Evolutionary conservation across 2,329 filamentous ascomycete genomes (phyloP), one percentile per base, ranked within the genome.

Genomic region (Stromatinia cepivora): DNA sequence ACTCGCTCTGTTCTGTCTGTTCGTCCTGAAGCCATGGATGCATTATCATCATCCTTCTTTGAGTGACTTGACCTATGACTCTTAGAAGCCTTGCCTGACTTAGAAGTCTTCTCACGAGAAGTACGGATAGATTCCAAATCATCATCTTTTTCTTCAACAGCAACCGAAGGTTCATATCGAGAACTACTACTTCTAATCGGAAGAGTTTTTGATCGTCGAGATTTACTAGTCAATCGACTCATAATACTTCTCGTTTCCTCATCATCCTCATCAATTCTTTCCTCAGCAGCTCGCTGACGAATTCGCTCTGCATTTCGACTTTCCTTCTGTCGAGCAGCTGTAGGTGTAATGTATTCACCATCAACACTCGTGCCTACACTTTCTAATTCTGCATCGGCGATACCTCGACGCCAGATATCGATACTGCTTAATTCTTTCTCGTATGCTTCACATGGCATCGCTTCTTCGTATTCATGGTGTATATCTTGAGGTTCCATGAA

Each of bases 341-440:
- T 75, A 0, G 78, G 77, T 1, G 77, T 79, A 34, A 79, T 78
- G 59, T 75, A 77, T 61, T 78, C 77, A 1, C 74, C 77, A 72
- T 78, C 77, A 3, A 77, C 76, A 70, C 77, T 78, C 3, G 77
- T 78, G 3, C 70, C 71, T 4, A 78, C 74, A 63, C 76, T 77
- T 46, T 72, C 63, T 1, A 56, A 70, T 42, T 76, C 77, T 8
- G 73, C 73, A 11, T 76, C 76, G 1, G 75, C 77, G 69, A 79
- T 78, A 1, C 78, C 78, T 10, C 77, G 69, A 54, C 78, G 71
- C 78, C 78, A 79, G 31, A 63, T 73, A 39, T 79, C 78, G 62
- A 79, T 78, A 34, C 73, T 74, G 46, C 73, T 74, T 59, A 78
- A 73, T 65, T 79, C 76, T 9, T 69, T 70, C 31, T 77, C 76